Evolutionary conservation across 371 early-diverging fungal species (phyloP), one percentile per base, ranked within the genome.

Genomic region (Dichotomocladium elegans): DNA sequence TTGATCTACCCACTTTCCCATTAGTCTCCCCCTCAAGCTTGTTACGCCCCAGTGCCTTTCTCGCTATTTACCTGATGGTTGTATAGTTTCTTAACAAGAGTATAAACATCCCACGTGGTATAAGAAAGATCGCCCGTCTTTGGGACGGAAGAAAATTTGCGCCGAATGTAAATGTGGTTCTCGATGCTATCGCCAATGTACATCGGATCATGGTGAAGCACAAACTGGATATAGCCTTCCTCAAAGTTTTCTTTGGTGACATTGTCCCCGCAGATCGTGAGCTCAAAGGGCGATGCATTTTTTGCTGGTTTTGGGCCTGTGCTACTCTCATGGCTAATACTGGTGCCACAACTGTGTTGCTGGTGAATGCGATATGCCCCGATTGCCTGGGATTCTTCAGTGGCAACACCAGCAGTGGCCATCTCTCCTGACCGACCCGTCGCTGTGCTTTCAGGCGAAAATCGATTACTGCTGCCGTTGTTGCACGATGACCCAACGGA

Each of bases 221-320:
- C 61, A 43, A 76, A 76, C 42, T 76, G 77, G 12, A 76, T 57
- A 24, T 76, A 76, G 0, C 77, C 77, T 26, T 76, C 77, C 17
- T 66, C 71, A 28, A 76, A 60, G 22, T 61, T 76, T 4, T 53
- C 60, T 1, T 51, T 47, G n/a, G 55, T 63, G 3, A 76, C 77
- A 33, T 58, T 72, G 8, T 64, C 63, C 3, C 75, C 72, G 14
- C 58, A 65, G 21, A 74, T 60, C 11, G 25, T 47, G 12, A 54
- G 40, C 11, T n/a, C n/a, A n/a, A n/a, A n/a, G n/a, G n/a, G n/a
- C n/a, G n/a, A 4, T 37, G 37, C 2, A 19, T n/a, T 33, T 33
- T 9, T 33, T 10, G 10, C n/a, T 33, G 34, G 34, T 9, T 33
- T 33, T 33, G 34, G 9, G 34, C 34, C n/a, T 33, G 34, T 33